These are phyloP conservation scores for Decorospora gaudefroyi DNA, from an alignment of 2,329 filamentous ascomycete species.

Conservation along the genomic window DNA sequence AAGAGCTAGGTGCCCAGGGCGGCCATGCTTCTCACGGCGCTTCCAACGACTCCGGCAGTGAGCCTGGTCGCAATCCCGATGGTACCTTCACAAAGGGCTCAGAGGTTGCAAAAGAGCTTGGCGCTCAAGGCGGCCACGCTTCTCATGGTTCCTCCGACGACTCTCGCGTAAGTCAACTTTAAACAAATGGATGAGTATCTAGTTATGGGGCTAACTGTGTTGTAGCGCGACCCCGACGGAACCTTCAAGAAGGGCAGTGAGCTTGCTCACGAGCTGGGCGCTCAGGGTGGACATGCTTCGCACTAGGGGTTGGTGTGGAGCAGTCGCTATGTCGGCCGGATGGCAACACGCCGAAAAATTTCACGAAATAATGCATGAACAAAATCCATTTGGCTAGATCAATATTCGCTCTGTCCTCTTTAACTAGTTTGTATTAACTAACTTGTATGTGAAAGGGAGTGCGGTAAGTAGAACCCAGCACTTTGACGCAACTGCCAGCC, in stretches of 20 bases:
- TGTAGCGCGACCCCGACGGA: constrained; percentile 51
- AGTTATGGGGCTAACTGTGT: constrained; percentile 35
- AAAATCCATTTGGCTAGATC: no score
- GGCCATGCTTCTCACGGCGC: constrained; percentile 42
- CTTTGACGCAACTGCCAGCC: no score
- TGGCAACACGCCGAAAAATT: no score
- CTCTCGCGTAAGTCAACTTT: constrained; percentile 28
- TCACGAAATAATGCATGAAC: no score
- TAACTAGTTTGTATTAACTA: no score
- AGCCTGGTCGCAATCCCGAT: constrained; percentile 44
- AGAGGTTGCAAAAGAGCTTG: constrained; percentile 47
- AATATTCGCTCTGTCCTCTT: no score
- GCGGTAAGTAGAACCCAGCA: no score
- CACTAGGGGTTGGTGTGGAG: no score
- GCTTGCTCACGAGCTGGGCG: constrained; percentile 44
- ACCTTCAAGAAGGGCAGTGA: constrained; percentile 46
- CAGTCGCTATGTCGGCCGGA: no score
- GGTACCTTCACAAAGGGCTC: constrained; percentile 49
- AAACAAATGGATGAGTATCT: constrained; percentile 39
- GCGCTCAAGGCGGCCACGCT: constrained; percentile 43
- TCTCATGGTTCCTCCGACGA: constrained; percentile 30
- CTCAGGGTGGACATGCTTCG: constrained; percentile 37
- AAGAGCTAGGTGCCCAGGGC: constrained; percentile 46
- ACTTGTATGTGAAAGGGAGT: no score
- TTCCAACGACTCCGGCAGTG: constrained; percentile 14